Evolutionary conservation across 768 basidiomycete genomes (phyloP).

Genomic region (Boletus subcaerulescens): DNA sequence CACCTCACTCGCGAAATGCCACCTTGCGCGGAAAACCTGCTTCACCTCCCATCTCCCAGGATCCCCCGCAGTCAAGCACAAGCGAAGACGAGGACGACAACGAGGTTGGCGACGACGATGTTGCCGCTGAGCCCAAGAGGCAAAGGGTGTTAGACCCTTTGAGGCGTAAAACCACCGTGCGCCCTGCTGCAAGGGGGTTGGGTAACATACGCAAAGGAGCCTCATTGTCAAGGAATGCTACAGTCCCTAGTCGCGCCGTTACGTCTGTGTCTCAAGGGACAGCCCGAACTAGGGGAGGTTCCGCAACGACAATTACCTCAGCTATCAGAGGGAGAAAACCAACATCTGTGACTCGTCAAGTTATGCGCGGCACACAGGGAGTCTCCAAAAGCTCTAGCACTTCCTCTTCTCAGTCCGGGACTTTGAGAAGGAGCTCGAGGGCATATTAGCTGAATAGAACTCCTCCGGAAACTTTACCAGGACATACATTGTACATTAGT

Average conservation of each 20-base stretch:
- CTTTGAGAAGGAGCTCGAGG: constrained; percentile 19
- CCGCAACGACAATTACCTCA: constrained; percentile 6
- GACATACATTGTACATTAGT: constrained; percentile 26
- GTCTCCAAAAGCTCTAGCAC: constrained; percentile 22
- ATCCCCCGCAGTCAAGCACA: constrained; percentile 19
- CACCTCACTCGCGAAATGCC: constrained; percentile 18
- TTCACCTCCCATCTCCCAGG: constrained; percentile 1
- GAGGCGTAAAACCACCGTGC: constrained; percentile 26
- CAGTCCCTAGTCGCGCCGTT: constrained; percentile 8
- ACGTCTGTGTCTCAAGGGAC: constrained; percentile 9
- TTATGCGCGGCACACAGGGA: constrained; percentile 9
- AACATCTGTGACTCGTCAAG: constrained; percentile 7
- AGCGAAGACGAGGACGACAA: constrained; percentile 23
- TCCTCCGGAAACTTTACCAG: not conserved
- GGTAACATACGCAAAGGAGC: constrained; percentile 13
- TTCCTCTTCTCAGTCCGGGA: constrained; percentile 28
- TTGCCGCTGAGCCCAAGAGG: constrained; percentile 17
- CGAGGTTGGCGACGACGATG: constrained; percentile 6
- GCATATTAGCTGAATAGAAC: constrained; percentile 8
- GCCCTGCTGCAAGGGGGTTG: constrained; percentile 17
- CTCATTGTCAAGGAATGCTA: constrained; percentile 8
- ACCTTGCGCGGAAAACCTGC: constrained; percentile 27
- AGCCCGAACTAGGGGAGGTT: constrained; percentile 8
- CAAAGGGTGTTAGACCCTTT: constrained; percentile 26
- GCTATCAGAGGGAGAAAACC: constrained; percentile 16